These are phyloP conservation scores for Solanum peruvianum DNA, from an alignment of 257 asterid genomes.

Conservation along the genomic window DNA sequence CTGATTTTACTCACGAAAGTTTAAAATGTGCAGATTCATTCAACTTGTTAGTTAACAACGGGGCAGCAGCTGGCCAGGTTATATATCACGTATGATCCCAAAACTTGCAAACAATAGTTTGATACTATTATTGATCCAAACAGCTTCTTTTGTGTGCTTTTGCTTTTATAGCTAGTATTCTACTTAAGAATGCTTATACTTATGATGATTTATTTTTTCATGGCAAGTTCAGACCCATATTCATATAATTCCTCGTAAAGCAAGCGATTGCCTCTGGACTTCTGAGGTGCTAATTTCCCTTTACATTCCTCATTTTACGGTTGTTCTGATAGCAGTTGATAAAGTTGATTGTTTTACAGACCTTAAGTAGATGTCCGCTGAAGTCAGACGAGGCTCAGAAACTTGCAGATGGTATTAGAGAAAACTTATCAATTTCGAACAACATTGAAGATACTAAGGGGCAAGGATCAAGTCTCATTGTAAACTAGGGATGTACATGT, in stretches of 20 bases:
- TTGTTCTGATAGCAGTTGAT: background rate
- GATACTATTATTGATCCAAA: background rate
- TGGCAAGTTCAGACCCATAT: conserved; percentile 77
- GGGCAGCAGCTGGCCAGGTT: conserved; percentile 92
- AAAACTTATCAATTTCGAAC: conserved; percentile 25
- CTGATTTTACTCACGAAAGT: background rate
- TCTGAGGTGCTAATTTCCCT: conserved; percentile 53
- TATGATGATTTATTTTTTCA: conserved; percentile 6
- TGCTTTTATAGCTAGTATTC: background rate
- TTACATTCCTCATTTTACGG: background rate
- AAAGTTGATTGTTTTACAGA: conserved; percentile 14
- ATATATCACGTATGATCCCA: conserved; percentile 61
- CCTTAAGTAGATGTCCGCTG: conserved; percentile 46
- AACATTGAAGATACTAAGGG: conserved; percentile 40
- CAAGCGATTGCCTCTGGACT: conserved; percentile 82
- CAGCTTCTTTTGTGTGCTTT: background rate
- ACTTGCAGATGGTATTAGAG: conserved; percentile 56
- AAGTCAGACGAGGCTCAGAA: conserved; percentile 56
- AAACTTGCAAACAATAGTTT: background rate
- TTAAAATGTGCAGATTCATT: conserved; percentile 58
- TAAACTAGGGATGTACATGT: conserved; percentile 12
- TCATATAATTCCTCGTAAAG: conserved; percentile 90
- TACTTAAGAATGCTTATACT: background rate
- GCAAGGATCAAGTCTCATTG: conserved; percentile 31
- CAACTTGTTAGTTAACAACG: conserved; percentile 93